A percentile compares a stretch with the other conserved stretches of the same genome.
These are phyloP conservation scores for Eremothecium coryli DNA, from an alignment of 1,139 yeast genomes.

Conservation along the genomic window DNA sequence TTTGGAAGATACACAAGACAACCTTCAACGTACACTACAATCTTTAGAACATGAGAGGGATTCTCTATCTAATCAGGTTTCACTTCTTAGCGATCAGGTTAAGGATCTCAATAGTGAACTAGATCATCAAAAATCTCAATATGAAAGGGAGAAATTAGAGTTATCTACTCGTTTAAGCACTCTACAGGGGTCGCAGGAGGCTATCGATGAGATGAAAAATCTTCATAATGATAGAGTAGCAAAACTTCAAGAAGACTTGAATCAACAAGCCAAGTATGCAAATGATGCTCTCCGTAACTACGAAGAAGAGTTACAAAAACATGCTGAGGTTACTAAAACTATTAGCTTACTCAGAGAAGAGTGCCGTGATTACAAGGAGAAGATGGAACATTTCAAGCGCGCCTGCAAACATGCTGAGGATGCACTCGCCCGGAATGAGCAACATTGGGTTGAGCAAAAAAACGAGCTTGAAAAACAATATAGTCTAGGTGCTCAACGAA, in stretches of 20 bases:
- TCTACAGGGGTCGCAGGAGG: conserved; percentile 16
- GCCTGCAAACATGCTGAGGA: conserved; percentile 30
- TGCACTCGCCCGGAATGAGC: conserved; percentile 32
- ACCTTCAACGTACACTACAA: conserved; percentile 32
- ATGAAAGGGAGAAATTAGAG: conserved; percentile 20
- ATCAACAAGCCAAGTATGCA: conserved; percentile 42
- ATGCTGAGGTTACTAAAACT: conserved; percentile 44
- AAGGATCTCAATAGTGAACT: conserved; percentile 28
- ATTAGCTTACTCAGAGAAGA: conserved; percentile 40
- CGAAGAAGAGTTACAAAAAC: conserved; percentile 49
- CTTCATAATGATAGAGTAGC: conserved; percentile 35
- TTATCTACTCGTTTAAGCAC: conserved; percentile 17
- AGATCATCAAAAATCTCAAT: conserved; percentile 11
- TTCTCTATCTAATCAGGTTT: conserved; percentile 32
- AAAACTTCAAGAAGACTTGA: conserved; percentile 39
- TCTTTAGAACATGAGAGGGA: conserved; percentile 31
- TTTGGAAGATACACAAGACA: conserved; percentile 36
- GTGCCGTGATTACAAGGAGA: conserved; percentile 32
- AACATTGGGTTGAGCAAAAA: conserved; percentile 39
- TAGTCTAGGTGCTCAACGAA: conserved; percentile 36
- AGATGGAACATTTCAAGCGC: conserved; percentile 33
- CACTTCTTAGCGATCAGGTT: conserved; percentile 32
- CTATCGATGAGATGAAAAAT: conserved; percentile 30
- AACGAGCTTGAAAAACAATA: conserved; percentile 46
- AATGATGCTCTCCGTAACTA: conserved; percentile 48